Evolutionary conservation across 805 yeast genomes (phyloP).

Genomic region (Barnettozyma botsteinii): DNA sequence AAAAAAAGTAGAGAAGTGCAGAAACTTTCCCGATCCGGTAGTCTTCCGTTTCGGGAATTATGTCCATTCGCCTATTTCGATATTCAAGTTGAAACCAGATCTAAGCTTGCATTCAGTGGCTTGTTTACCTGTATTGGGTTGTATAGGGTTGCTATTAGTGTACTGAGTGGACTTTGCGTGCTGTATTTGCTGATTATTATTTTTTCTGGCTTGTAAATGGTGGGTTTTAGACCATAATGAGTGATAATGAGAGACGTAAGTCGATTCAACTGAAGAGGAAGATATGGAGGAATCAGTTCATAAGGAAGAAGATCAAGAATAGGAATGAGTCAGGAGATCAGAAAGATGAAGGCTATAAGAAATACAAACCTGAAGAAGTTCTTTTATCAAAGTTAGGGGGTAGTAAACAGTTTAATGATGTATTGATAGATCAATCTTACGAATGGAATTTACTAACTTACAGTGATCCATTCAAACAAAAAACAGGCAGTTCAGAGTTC

Average conservation of each 20-base stretch:
- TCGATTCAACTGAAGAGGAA: neutral
- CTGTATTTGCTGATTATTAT: too few species aligned
- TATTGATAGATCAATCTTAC: constrained; percentile 14
- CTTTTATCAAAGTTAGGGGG: constrained; percentile 19
- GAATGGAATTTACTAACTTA: constrained; percentile 15
- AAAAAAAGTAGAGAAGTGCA: neutral
- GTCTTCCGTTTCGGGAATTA: neutral
- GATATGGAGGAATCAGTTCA: constrained; percentile 1
- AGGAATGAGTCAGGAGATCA: neutral
- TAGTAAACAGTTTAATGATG: constrained; percentile 13
- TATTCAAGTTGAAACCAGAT: too few species aligned
- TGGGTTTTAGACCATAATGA: neutral
- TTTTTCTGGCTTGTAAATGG: too few species aligned
- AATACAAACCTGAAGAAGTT: constrained; percentile 8
- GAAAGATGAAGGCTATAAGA: neutral
- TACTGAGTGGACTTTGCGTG: too few species aligned
- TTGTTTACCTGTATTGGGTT: too few species aligned
- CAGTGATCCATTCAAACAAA: too few species aligned
- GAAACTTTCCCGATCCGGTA: neutral
- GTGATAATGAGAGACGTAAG: neutral
- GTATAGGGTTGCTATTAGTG: too few species aligned
- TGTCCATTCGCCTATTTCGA: neutral
- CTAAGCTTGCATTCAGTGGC: too few species aligned
- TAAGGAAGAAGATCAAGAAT: neutral
- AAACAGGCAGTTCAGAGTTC: too few species aligned